phyloP scores from a whole-genome alignment of 768 basidiomycete genomes.

The Chalciporus sphaerocephalus region DNA sequence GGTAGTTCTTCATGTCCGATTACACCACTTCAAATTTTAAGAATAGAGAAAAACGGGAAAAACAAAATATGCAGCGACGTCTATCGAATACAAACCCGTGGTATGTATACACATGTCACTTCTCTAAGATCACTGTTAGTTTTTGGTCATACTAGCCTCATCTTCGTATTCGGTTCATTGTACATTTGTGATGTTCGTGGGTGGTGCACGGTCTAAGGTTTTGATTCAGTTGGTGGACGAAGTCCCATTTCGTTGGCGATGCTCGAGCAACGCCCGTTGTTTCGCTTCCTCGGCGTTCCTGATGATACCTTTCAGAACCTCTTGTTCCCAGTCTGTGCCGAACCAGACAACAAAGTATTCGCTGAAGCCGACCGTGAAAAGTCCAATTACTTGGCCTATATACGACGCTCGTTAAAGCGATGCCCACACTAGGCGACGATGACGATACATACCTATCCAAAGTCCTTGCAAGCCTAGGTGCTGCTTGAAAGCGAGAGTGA shows the following conservation, averaged over 20 bases:
- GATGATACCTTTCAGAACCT: slow-evolving; percentile 38
- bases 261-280: slow-evolving; percentile 24
- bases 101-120: not conserved
- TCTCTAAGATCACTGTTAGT: not conserved
- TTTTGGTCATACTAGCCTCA: not conserved
- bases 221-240: slow-evolving; percentile 17
- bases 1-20: not conserved
- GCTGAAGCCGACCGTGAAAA: slow-evolving; percentile 66
- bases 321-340: slow-evolving; percentile 46
- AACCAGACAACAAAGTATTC: slow-evolving; percentile 62
- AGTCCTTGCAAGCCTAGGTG: slow-evolving; percentile 46
- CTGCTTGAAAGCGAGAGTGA: slow-evolving; percentile 45
- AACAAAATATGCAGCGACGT: not conserved
- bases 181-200: not conserved
- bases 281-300: slow-evolving; percentile 35
- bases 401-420: slow-evolving; percentile 10
- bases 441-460: slow-evolving; percentile 41
- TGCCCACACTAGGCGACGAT: not conserved
- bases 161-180: not conserved
- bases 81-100: not conserved
- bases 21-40: not conserved
- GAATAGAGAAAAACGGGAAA: not conserved
- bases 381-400: slow-evolving; percentile 65
- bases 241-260: slow-evolving; percentile 9
- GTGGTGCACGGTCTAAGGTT: not conserved